Percentiles rank a stretch among this genome's conserved stretches.
These are phyloP conservation scores for Fusarium irregulare DNA, from an alignment of 2,329 filamentous ascomycete genomes.

Conservation along the genomic window DNA sequence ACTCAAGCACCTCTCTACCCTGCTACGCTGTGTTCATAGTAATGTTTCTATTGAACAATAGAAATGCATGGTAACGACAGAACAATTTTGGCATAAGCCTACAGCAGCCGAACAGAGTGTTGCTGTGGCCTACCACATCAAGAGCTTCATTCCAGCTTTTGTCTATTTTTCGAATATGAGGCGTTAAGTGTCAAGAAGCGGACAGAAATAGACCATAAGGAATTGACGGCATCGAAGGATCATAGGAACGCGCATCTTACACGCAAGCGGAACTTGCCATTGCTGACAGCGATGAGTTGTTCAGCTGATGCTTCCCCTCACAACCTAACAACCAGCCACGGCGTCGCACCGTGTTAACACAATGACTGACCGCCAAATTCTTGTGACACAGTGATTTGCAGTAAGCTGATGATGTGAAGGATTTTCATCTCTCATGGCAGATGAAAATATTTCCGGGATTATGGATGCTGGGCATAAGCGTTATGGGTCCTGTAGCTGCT, in stretches of 20 bases:
- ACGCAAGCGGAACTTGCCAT: background rate
- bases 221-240: background rate
- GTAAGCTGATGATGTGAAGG: constrained; percentile 4
- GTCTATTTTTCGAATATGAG: too few relatives aligned
- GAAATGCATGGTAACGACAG: too few relatives aligned
- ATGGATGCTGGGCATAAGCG: background rate
- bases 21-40: too few relatives aligned
- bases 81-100: too few relatives aligned
- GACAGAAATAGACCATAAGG: background rate
- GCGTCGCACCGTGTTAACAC: background rate
- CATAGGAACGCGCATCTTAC: background rate
- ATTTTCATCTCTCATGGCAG: background rate
- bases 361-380: background rate
- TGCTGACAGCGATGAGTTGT: background rate
- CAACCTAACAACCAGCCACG: background rate
- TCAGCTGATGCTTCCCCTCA: constrained; percentile 11
- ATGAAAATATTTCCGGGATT: background rate
- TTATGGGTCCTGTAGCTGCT: background rate
- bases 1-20: too few relatives aligned
- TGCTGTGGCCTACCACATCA: too few relatives aligned
- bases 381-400: background rate
- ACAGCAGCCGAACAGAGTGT: too few relatives aligned
- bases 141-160: too few relatives aligned
- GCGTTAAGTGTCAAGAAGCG: too few relatives aligned
- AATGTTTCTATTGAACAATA: too few relatives aligned